A percentile compares a stretch with the other conserved stretches of the same genome.
phyloP scores from a whole-genome alignment of 2,329 filamentous ascomycete species.

The Arthrinium phaeospermum region DNA sequence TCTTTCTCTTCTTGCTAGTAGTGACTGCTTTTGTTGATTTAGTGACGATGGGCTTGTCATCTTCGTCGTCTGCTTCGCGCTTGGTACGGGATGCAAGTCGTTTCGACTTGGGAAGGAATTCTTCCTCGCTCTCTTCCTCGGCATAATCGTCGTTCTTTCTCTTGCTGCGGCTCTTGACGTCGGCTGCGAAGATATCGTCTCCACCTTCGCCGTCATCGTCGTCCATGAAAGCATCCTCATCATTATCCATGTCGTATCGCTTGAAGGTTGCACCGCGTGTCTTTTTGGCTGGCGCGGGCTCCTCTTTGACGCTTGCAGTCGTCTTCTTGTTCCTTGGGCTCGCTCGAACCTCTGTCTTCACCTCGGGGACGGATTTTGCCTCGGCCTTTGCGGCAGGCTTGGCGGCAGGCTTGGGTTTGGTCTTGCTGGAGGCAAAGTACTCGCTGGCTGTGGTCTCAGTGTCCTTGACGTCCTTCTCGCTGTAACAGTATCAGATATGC shows the following conservation, averaged over 20 bases:
- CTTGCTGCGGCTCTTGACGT: slow-evolving; percentile 69
- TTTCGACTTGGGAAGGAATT: slow-evolving; percentile 66
- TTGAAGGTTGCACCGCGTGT: slow-evolving; percentile 46
- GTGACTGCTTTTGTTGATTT: slow-evolving; percentile 39
- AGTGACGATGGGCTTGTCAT: slow-evolving; percentile 36
- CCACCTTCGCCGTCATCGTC: slow-evolving; percentile 73
- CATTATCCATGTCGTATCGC: slow-evolving; percentile 49
- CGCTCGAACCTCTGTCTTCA: slow-evolving; percentile 54
- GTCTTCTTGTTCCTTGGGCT: slow-evolving; percentile 57
- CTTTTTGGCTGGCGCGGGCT: slow-evolving; percentile 38
- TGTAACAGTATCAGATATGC: slow-evolving; percentile 30
- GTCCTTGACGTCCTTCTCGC: slow-evolving; percentile 52
- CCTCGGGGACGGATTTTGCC: slow-evolving; percentile 44
- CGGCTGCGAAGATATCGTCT: slow-evolving; percentile 85
- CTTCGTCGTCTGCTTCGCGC: slow-evolving; percentile 40
- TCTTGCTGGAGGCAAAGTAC: slow-evolving; percentile 59
- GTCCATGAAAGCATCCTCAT: slow-evolving; percentile 63
- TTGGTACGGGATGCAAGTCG: slow-evolving; percentile 55
- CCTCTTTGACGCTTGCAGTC: slow-evolving; percentile 33
- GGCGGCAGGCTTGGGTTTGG: slow-evolving; percentile 47
- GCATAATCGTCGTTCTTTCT: slow-evolving; percentile 76
- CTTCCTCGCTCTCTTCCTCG: slow-evolving; percentile 76
- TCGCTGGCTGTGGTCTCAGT: slow-evolving; percentile 61
- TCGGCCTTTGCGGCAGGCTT: slow-evolving; percentile 51
- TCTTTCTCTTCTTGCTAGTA: slow-evolving; percentile 61